Base-by-base conservation (phyloP, 108 stramenopile species). In the Aureococcus anophagefferens region DNA sequence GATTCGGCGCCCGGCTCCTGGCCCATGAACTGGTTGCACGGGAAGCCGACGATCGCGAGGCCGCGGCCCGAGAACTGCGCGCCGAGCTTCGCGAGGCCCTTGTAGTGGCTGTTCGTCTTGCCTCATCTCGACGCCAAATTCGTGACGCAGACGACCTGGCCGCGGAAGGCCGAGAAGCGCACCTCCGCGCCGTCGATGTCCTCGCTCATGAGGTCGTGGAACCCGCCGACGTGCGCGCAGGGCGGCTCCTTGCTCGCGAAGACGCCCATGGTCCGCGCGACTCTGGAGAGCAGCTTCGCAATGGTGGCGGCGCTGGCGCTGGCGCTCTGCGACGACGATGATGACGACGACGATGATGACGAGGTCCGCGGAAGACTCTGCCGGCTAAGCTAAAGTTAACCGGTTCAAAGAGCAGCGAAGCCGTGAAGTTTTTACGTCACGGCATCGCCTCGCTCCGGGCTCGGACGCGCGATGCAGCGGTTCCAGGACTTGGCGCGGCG, bases 21-120 rank as follows among this genome's bases (percentile, higher is more conserved):
- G 14, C 35, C 64, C 29, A 74, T 80, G 63, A 86, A 86, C 68
- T 83, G 77, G 67, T 86, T 84, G 79, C 81, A 86, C 15, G 85
- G 85, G 68, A 86, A 83, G n/a, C 74, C 84, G 36, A 84, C 66
- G 63, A 84, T 76, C 45, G 71, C 77, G 33, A 80, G 74, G n/a
- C 81, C 81, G 30, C 29, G 35, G 65, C 31, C 44, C 45, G 33
- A 30, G 77, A 76, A 76, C 63, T 65, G 33, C 17, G 33, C 34
- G 71, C 76, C 67, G n/a, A 78, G 75, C 13, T 30, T 28, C 62
- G 13, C 62, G 4, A 63, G 62, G 25, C 29, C 62, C 29, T 63
- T 63, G 62, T 63, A 63, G 62, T 63, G 62, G 7, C 7, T 9
- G 7, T 14, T n/a, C 7, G 62, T 63, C 29, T 63, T 63, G 62